These are phyloP conservation scores for Xylariomycetidae sp. DNA, from an alignment of 2,329 filamentous ascomycete genomes.

Conservation along the genomic window DNA sequence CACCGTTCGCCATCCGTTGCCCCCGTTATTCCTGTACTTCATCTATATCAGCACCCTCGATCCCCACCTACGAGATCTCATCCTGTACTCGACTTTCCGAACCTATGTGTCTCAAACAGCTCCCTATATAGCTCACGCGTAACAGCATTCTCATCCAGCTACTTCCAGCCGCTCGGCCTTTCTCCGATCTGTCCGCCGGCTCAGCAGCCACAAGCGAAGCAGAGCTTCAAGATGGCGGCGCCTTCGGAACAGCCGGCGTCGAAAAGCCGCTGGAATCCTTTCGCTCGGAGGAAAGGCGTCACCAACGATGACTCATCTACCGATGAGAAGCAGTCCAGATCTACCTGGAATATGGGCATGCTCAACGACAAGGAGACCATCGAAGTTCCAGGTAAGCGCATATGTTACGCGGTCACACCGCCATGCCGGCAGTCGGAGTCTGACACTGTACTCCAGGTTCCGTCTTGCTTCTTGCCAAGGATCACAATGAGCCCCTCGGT, in stretches of 20 bases:
- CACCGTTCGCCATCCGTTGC: too few species aligned
- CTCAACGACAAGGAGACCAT: constrained; percentile 75
- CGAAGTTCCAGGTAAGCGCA: constrained; percentile 70
- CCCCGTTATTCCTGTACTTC: too few species aligned
- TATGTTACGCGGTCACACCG: constrained; percentile 1
- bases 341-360: constrained; percentile 65
- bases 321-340: constrained; percentile 10
- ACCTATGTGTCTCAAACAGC: too few species aligned
- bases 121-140: too few species aligned
- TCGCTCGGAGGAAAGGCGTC: constrained; percentile 12
- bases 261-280: constrained; percentile 12
- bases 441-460: constrained; percentile 39
- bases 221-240: constrained; percentile 15
- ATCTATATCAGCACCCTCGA: too few species aligned
- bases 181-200: too few species aligned
- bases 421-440: background rate
- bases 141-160: too few species aligned
- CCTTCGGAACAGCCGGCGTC: constrained; percentile 7
- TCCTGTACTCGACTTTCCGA: too few species aligned
- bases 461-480: constrained; percentile 48
- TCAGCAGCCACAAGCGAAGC: too few species aligned
- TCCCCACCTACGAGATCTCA: too few species aligned
- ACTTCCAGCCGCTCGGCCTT: too few species aligned
- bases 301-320: constrained; percentile 5
- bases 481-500: constrained; percentile 54